Percentiles rank a stretch among this genome's conserved stretches.
Conservation (phyloP, 139 green algal genomes). For the Microglena sp. region DNA sequence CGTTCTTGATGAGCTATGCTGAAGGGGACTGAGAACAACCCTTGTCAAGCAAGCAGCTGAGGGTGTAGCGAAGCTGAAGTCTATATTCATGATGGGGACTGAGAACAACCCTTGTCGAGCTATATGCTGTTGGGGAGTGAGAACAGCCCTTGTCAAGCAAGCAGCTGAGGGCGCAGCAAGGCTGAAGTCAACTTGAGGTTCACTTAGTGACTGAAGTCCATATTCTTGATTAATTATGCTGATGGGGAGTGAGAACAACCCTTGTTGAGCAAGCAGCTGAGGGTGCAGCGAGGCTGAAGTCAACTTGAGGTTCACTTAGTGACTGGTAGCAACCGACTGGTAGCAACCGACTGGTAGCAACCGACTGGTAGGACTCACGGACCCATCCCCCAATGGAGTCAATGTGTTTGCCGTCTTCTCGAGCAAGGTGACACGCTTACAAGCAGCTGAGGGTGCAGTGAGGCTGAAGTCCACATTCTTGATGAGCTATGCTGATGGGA, state of each 20-base stretch:
- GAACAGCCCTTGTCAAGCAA: not conserved
- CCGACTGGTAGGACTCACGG: constrained; percentile 9
- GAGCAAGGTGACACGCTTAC: not conserved
- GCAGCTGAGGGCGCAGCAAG: not conserved
- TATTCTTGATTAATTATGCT: not conserved
- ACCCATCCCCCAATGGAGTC: not conserved
- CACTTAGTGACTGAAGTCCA: not conserved
- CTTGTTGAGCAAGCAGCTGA: not conserved
- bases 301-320: constrained; percentile 6
- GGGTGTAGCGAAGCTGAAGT: no score
- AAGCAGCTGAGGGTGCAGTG: not conserved
- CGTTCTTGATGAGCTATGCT: no score
- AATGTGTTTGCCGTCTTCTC: constrained; percentile 10
- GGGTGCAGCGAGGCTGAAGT: not conserved
- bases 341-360: not conserved
- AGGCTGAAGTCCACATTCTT: constrained; percentile 5
- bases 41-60: no score
- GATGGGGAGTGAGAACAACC: not conserved
- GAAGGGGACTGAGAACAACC: not conserved
- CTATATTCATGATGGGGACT: no score
- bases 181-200: not conserved
- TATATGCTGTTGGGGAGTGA: not conserved
- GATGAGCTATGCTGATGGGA: constrained; percentile 5
- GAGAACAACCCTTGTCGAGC: not conserved
- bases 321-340: not conserved